Evolutionary conservation across 2,329 filamentous ascomycete species (phyloP).

Genomic region (Chaetomiaceae sp.): DNA sequence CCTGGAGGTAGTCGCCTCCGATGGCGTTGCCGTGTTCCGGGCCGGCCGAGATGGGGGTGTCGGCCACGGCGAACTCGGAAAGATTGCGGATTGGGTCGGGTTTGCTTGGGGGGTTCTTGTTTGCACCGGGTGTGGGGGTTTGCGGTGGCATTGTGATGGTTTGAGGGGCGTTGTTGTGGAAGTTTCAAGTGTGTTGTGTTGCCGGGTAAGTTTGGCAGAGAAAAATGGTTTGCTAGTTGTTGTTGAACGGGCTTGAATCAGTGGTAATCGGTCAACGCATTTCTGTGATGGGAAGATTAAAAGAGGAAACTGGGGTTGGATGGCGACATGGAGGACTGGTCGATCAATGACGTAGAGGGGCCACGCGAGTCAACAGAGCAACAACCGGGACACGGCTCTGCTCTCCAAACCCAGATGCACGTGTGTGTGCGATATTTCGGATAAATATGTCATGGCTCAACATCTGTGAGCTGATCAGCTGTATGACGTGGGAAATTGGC

Average conservation of each 20-base stretch:
- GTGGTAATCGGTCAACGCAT: no score
- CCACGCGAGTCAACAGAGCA: not conserved
- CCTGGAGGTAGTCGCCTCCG: slow-evolving; percentile 13
- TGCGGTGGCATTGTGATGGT: not conserved
- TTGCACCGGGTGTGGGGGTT: not conserved
- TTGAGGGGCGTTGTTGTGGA: not conserved
- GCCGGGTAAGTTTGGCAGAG: no score
- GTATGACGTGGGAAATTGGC: no score
- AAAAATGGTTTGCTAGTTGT: no score
- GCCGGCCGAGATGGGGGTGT: slow-evolving; percentile 16
- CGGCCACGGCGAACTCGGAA: slow-evolving; percentile 24
- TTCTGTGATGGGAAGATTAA: no score
- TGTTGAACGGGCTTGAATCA: no score
- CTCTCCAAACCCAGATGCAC: no score
- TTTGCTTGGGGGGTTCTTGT: not conserved
- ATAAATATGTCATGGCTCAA: no score
- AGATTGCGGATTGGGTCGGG: slow-evolving; percentile 19
- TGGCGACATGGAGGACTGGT: slow-evolving; percentile 5
- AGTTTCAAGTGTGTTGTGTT: not conserved
- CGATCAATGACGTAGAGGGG: slow-evolving; percentile 17
- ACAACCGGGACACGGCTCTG: no score
- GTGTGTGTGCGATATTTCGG: no score
- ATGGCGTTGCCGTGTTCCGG: not conserved
- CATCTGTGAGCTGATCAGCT: no score
- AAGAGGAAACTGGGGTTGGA: not conserved